Percentiles rank a stretch among this genome's conserved stretches.
Evolutionary conservation across 106 monocot species (phyloP).

Genomic region (Chionographis japonica): DNA sequence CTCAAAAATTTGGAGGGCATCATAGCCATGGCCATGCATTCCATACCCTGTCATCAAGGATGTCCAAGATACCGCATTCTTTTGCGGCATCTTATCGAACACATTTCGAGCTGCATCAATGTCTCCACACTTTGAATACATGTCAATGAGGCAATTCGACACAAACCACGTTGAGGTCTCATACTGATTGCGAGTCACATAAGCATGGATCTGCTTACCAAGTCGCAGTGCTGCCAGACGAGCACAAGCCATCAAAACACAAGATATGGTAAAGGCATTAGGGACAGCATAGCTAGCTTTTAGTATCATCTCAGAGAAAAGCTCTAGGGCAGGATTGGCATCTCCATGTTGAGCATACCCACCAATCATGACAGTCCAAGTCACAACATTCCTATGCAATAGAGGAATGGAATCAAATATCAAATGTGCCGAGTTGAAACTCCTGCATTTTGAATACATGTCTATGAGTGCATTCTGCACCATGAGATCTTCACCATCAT

Average conservation of each 20-base stretch:
- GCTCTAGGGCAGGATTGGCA: conserved; percentile 54
- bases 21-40: conserved; percentile 61
- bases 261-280: conserved; percentile 79
- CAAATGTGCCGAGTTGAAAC: conserved; percentile 28
- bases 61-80: conserved; percentile 74
- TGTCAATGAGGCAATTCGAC: conserved; percentile 76
- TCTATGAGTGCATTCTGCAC: conserved; percentile 77
- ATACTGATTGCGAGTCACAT: conserved; percentile 41
- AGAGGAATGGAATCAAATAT: conserved; percentile 45
- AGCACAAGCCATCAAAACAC: conserved; percentile 72
- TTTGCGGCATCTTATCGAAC: conserved; percentile 52
- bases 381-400: conserved; percentile 55
- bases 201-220: conserved; percentile 71
- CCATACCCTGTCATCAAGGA: conserved; percentile 83
- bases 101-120: conserved; percentile 49
- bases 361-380: conserved; percentile 94
- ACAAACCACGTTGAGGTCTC: conserved; percentile 34
- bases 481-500: conserved; percentile 55
- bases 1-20: conserved; percentile 52
- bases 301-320: conserved; percentile 67
- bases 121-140: conserved; percentile 84
- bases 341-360: conserved; percentile 93
- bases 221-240: conserved; percentile 47
- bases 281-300: conserved; percentile 21
- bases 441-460: conserved; percentile 86